Evolutionary conservation across 306 rosid genomes (phyloP).

Genomic region (Cucumis sativus): DNA sequence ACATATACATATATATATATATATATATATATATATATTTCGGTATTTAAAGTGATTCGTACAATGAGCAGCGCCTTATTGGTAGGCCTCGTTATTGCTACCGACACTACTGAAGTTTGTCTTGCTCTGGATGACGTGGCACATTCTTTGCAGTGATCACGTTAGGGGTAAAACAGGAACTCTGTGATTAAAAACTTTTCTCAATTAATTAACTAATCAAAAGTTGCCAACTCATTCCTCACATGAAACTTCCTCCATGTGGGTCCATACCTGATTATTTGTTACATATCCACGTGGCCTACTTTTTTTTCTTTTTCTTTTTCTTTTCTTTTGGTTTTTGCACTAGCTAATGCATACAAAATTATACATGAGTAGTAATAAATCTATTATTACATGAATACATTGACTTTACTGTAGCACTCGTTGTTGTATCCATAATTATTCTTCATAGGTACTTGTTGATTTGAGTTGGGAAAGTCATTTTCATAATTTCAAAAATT

Average conservation of each 20-base stretch:
- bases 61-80: not conserved
- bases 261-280: constrained; percentile 23
- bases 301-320: too few relatives aligned
- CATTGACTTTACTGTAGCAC: not conserved
- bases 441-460: constrained; percentile 1
- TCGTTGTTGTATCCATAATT: not conserved
- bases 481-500: not conserved
- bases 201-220: constrained; percentile 17
- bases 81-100: constrained; percentile 5
- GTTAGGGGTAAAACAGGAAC: constrained; percentile 7
- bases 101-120: constrained; percentile 61
- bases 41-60: not conserved
- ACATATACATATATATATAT: too few relatives aligned
- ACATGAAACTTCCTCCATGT: constrained; percentile 10
- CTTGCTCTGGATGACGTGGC: constrained; percentile 30
- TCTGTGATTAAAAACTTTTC: not conserved
- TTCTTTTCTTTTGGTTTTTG: not conserved
- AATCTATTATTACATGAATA: not conserved
- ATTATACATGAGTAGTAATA: not conserved
- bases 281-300: not conserved
- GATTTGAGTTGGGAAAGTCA: not conserved
- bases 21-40: too few relatives aligned
- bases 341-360: not conserved
- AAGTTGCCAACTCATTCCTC: constrained; percentile 19
- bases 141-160: constrained; percentile 20